These are phyloP conservation scores for Bimuria novae-zelandiae DNA, from an alignment of 2,329 filamentous ascomycete genomes.

Conservation along the genomic window DNA sequence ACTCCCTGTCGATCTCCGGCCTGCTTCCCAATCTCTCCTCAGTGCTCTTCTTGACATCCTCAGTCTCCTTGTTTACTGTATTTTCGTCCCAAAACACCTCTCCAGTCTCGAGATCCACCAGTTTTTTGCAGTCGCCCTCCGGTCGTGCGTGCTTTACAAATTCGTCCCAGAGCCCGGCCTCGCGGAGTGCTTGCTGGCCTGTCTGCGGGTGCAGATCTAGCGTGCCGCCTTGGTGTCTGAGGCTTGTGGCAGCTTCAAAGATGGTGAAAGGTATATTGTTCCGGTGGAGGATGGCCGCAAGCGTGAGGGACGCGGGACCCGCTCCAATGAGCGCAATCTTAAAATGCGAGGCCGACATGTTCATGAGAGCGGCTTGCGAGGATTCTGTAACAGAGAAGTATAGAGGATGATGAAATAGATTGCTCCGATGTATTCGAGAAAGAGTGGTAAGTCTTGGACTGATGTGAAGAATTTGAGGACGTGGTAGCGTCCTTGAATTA, in stretches of 20 bases:
- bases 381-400: too few relatives aligned
- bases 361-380: not conserved
- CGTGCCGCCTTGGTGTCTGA: conserved; percentile 42
- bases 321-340: conserved; percentile 47
- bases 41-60: conserved; percentile 46
- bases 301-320: conserved; percentile 53
- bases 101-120: conserved; percentile 48
- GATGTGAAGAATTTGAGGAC: too few relatives aligned
- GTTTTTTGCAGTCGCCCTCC: conserved; percentile 57
- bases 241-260: conserved; percentile 46
- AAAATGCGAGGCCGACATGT: conserved; percentile 1
- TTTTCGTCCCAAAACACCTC: conserved; percentile 39
- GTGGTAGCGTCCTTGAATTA: too few relatives aligned
- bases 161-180: conserved; percentile 55
- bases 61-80: conserved; percentile 36
- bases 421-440: too few relatives aligned
- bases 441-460: too few relatives aligned
- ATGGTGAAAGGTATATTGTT: conserved; percentile 54
- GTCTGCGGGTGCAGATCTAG: conserved; percentile 60
- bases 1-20: conserved; percentile 58
- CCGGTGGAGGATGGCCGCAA: conserved; percentile 59
- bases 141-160: conserved; percentile 58
- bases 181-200: conserved; percentile 57
- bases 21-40: conserved; percentile 31
- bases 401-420: too few relatives aligned